These are phyloP conservation scores for Trichosporon inkin DNA, from an alignment of 1,284 basidiomycete species.

Conservation along the genomic window DNA sequence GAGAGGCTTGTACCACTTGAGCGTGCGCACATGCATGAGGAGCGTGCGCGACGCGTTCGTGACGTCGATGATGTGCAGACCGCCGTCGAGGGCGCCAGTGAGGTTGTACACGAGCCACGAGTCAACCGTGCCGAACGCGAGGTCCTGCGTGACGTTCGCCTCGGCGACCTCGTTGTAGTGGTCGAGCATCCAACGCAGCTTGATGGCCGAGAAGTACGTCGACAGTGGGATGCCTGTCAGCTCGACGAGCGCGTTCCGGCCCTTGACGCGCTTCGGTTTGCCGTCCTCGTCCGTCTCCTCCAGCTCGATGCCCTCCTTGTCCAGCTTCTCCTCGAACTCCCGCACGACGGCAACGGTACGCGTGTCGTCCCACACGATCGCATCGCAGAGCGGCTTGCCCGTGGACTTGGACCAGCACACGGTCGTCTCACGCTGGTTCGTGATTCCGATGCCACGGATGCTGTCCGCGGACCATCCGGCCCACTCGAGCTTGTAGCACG, in stretches of 20 bases:
- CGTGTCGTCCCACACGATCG: conserved; percentile 95
- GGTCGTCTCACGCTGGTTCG: conserved; percentile 95
- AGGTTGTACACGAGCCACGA: conserved; percentile 79
- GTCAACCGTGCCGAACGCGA: conserved; percentile 92
- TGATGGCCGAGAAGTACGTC: conserved; percentile 95
- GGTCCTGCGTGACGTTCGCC: conserved; percentile 75
- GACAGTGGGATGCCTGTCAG: conserved; percentile 80
- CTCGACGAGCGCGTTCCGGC: conserved; percentile 50
- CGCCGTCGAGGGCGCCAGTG: conserved; percentile 64
- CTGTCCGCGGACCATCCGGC: conserved; percentile 68
- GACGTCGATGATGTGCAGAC: conserved; percentile 87
- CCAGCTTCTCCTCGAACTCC: conserved; percentile 69
- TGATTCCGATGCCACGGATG: conserved; percentile 94
- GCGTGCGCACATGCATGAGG: conserved; percentile 75
- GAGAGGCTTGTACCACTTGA: conserved; percentile 77
- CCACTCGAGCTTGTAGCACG: conserved; percentile 67
- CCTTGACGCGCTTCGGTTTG: conserved; percentile 53
- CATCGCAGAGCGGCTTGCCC: conserved; percentile 78
- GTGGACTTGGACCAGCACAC: conserved; percentile 89
- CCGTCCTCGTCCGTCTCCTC: conserved; percentile 10
- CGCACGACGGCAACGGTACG: conserved; percentile 80
- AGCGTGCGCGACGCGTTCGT: conserved; percentile 96
- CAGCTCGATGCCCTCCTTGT: conserved; percentile 70
- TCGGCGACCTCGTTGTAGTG: conserved; percentile 72
- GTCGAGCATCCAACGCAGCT: conserved; percentile 94